Conservation (phyloP, 164 flowering plant species). For the Cinnamomum chago region DNA sequence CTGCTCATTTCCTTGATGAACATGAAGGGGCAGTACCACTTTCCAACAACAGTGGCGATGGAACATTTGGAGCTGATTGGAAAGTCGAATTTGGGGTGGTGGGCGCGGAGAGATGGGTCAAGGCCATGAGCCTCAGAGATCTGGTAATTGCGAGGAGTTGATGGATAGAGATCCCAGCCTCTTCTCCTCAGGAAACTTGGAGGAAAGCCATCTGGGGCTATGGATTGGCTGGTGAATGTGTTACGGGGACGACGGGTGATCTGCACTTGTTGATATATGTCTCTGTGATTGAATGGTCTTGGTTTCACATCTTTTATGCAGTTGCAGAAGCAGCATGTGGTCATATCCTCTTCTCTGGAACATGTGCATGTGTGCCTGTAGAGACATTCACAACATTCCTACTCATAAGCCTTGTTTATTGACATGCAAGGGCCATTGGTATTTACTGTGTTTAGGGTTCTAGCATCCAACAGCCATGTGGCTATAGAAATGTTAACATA, state of each 20-base stretch:
- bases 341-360: slow-evolving; percentile 42
- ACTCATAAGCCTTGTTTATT: too few species aligned
- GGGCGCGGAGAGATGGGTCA: slow-evolving; percentile 1
- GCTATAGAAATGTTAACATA: too few species aligned
- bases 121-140: slow-evolving; percentile 4
- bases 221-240: slow-evolving; percentile 19
- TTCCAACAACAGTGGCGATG: slow-evolving; percentile 5
- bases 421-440: too few species aligned
- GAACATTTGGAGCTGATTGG: slow-evolving; percentile 5
- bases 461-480: too few species aligned
- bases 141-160: slow-evolving; percentile 1
- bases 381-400: background rate
- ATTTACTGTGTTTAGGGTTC: too few species aligned
- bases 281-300: slow-evolving; percentile 30
- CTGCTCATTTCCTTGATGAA: slow-evolving; percentile 15
- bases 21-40: slow-evolving; percentile 21
- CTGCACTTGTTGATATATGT: slow-evolving; percentile 40
- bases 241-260: slow-evolving; percentile 1
- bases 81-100: slow-evolving; percentile 6
- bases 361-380: slow-evolving; percentile 43
- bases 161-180: slow-evolving; percentile 8
- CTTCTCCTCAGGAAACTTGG: slow-evolving; percentile 13
- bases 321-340: slow-evolving; percentile 31
- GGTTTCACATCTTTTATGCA: slow-evolving; percentile 29
- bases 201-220: slow-evolving; percentile 15